Base-by-base conservation (phyloP, 352 stramenopile genomes). In the Pythium grandisporangium region DNA sequence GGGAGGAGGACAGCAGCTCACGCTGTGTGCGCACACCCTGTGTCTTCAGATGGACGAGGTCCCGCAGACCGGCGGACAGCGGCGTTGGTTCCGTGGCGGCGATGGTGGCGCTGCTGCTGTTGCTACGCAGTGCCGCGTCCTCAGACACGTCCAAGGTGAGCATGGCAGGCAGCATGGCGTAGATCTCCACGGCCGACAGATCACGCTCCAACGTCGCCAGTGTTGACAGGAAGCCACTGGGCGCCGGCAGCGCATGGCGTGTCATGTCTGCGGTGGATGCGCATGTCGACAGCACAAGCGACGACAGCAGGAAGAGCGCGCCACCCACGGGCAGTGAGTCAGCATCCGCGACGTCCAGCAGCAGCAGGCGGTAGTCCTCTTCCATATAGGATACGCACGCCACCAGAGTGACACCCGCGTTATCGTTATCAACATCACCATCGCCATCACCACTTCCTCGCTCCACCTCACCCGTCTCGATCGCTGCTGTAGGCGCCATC, bases 271-370 rank as follows among this genome's bases (percentile, higher is more conserved):
- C 42, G 6, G 23, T 19, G 32, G 40, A 17, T 27, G 77, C 63
- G 21, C 42, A 66, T 22, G 55, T 69, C 3, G 55, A 68, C 25
- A 89, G 35, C 17, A 86, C 70, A 17, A 89, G 53, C 46, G 75
- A 88, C 35, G 75, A 85, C 25, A 88, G 51, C 41, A 59, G 55
- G 26, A 60, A 84, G 13, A 86, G 39, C 12, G 55, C 55, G 13
- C 72, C 70, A 14, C 62, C 42, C 20, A 81, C n/a, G 4, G 46
- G 41, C 14, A 22, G 34, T 4, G 34, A 43, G 8, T 10, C 7
- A 4, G 33, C 35, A 30, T 60, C 45, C 8, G 35, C 30, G 11
- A 61, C 49, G 27, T 84, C 70, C 30, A 89, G 37, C 12, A 89
- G 20, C 8, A 89, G 45, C n/a, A 82, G 11, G 0, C 57, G 48